Evolutionary conservation across 2,329 filamentous ascomycete species (phyloP), one percentile per base, ranked within the genome.

Genomic region (Calonectria ilicicola): DNA sequence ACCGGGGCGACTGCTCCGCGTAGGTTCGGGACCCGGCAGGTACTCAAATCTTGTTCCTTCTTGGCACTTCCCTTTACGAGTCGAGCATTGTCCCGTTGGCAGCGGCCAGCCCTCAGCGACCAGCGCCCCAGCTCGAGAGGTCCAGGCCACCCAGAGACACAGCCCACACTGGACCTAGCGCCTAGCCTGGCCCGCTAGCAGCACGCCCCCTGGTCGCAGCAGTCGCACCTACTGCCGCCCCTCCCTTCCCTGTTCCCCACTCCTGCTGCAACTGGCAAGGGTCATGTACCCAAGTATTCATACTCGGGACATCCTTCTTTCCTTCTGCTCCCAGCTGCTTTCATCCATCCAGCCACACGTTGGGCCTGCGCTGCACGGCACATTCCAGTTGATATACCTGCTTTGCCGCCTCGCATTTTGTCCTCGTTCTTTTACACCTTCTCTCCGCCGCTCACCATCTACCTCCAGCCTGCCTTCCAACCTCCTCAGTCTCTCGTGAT

Each of bases 391-490:
- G 35, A 49, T 35, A 29, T 68, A 44, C 51, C 42, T 23, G 44
- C 46, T 68, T 51, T 19, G 53, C 19, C 53, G 40, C 66, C 53
- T 67, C 65, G 38, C 51, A 44, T 38, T 23, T 64, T 26, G 38
- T 68, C 19, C 38, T 32, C 38, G 63, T 60, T 73, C 71, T 66
- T 72, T 73, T 42, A 53, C 65, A 49, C 62, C 60, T 51, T 21
- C 66, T 77, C 76, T 72, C 49, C 49, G 42, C 58, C 38, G 26
- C 63, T 76, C 66, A 69, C 71, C 63, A 47, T 29, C 38, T 74
- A 51, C 70, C 74, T 72, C 74, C 70, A 76, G 56, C 47, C 77
- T 40, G 21, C 72, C 73, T 72, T 58, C 65, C 64, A 75, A 65
- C 65, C 67, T 69, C 77, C 75, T 53, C 42, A 46, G 63, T 58